Base-by-base conservation (phyloP, 2,329 filamentous ascomycete genomes). In the Diplodia seriata region DNA sequence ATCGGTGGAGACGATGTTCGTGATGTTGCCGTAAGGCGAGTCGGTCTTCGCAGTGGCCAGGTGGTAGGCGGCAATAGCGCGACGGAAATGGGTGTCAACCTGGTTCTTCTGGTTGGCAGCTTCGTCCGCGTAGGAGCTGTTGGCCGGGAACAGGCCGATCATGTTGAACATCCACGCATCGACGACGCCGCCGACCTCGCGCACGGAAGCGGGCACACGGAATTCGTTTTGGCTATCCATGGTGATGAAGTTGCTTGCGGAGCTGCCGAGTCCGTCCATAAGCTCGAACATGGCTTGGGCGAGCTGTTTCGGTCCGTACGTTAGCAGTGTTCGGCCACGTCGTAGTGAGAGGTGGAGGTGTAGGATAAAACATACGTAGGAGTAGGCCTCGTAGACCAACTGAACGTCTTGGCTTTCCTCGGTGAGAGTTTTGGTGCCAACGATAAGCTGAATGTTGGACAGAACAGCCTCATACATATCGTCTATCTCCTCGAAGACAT, bases 111-210 rank as follows among this genome's bases (percentile, higher is more conserved):
- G 61, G 61, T 68, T 68, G 61, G 62, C 47, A 33, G 49, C 57
- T 53, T 68, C 11, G 33, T 49, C 47, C 7, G 29, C 23, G 29
- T 68, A 66, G 15, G 55, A 51, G 29, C 31, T 50, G 66, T 68
- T 68, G 11, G 56, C n/a, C 14, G 66, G 66, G 20, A 68, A 68
- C n/a, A 66, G 29, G 40, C 47, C 36, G 29, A 68, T 68, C 56
- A 68, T 38, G 33, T 68, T 68, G 59, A 68, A 68, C 40, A 68
- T 57, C 47, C 66, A 50, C 2, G 61, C 66, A 68, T 68, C 66
- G 2, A 68, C 18, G 12, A 68, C 66, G 5, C 66, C 66, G 26
- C 47, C 40, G 6, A 68, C 55, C 26, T 68, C 56, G 12, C 66
- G 66, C 14, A 68, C 43, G 12, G 66, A 20, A 29, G 66, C 38